phyloP scores from a whole-genome alignment of 352 stramenopile genomes.

The Phytophthora citrophthora region DNA sequence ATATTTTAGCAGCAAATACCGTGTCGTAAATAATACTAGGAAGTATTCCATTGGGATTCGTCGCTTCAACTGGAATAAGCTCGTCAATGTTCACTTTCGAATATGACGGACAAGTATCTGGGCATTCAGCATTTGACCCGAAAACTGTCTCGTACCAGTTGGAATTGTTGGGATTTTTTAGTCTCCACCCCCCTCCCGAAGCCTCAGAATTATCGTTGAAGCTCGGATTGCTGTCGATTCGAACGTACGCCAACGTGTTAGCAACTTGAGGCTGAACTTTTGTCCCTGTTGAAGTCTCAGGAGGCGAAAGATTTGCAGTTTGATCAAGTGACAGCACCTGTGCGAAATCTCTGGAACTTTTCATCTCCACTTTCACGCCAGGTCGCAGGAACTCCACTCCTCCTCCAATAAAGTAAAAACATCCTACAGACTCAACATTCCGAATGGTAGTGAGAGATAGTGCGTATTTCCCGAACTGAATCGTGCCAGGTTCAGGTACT shows the following conservation, averaged over 20 bases:
- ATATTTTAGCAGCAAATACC: not conserved
- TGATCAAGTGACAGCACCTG: constrained; percentile 40
- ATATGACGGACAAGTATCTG: constrained; percentile 7
- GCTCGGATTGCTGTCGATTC: constrained; percentile 4
- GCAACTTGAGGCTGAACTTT: not conserved
- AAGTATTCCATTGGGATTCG: constrained; percentile 1
- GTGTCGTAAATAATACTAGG: constrained; percentile 21
- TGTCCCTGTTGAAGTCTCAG: constrained; percentile 1
- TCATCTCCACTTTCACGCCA: constrained; percentile 38
- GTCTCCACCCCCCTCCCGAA: not conserved
- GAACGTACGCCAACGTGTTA: constrained; percentile 23
- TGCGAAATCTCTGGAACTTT: constrained; percentile 33
- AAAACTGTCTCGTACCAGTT: constrained; percentile 35
- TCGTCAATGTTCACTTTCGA: constrained; percentile 37
- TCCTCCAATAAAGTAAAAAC: constrained; percentile 41
- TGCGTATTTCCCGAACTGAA: constrained; percentile 34
- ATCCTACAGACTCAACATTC: constrained; percentile 36
- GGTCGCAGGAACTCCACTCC: constrained; percentile 48
- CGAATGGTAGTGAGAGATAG: constrained; percentile 23
- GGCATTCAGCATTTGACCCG: not conserved
- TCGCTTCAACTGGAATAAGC: constrained; percentile 12
- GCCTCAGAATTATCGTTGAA: not conserved
- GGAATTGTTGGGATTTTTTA: not conserved
- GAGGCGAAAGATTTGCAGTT: not conserved
- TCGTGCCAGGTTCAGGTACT: not conserved